Percentiles rank a stretch among this genome's conserved stretches.
Conservation (phyloP, 2,329 filamentous ascomycete genomes). For the Fusarium secorum region DNA sequence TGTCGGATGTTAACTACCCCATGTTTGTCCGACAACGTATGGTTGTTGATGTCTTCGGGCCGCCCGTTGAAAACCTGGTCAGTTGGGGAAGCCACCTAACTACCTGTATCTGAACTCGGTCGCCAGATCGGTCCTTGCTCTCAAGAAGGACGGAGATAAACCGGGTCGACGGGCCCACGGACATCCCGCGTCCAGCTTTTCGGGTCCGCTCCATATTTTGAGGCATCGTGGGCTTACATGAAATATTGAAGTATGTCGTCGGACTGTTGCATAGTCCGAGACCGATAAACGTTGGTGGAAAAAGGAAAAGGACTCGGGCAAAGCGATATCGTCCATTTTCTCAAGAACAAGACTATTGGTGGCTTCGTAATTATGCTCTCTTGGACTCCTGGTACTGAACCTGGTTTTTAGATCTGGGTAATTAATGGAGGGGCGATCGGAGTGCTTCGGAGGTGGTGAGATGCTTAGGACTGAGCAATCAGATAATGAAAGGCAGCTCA, state of each 20-base stretch:
- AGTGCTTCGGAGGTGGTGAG: slow-evolving; percentile 11
- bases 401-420: slow-evolving; percentile 16
- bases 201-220: slow-evolving; percentile 23
- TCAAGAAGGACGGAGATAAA: slow-evolving; percentile 20
- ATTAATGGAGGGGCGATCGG: slow-evolving; percentile 21
- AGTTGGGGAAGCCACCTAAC: slow-evolving; percentile 6
- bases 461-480: slow-evolving; percentile 24
- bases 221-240: not conserved
- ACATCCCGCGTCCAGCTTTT: slow-evolving; percentile 23
- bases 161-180: slow-evolving; percentile 17
- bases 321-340: not conserved
- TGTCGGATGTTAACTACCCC: slow-evolving; percentile 17
- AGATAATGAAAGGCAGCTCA: not conserved
- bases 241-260: slow-evolving; percentile 12
- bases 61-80: slow-evolving; percentile 9
- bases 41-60: slow-evolving; percentile 27
- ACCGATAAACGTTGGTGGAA: not conserved
- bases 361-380: not conserved
- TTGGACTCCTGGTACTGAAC: not conserved
- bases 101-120: slow-evolving; percentile 1
- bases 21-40: slow-evolving; percentile 18
- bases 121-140: slow-evolving; percentile 5
- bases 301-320: not conserved
- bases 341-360: slow-evolving; percentile 4
- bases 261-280: slow-evolving; percentile 6